These are phyloP conservation scores for Rhododendron kiyosumense DNA, from an alignment of 148 eudicot genomes.

Conservation along the genomic window DNA sequence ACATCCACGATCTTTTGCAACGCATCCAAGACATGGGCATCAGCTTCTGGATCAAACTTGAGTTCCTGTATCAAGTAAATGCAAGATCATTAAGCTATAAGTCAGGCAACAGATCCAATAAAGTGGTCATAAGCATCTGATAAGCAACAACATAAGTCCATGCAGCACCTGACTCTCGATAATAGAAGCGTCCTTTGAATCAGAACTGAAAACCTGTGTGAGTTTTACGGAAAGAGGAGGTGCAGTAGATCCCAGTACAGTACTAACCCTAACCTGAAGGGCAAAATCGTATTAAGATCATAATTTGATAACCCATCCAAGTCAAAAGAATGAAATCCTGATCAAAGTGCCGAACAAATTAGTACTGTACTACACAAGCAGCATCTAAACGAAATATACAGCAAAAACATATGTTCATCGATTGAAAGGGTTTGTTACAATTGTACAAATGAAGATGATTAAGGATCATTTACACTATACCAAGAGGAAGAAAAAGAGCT, in stretches of 20 bases:
- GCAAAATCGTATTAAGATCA: neutral
- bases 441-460: neutral
- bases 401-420: neutral
- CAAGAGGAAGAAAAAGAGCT: neutral
- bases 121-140: neutral
- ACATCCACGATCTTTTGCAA: constrained; percentile 62
- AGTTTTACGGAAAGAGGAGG: constrained; percentile 79
- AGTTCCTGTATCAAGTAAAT: constrained; percentile 54
- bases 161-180: constrained; percentile 64
- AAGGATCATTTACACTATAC: neutral
- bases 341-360: neutral
- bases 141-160: constrained; percentile 1
- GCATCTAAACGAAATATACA: neutral
- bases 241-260: constrained; percentile 73
- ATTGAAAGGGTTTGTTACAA: neutral
- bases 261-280: constrained; percentile 69
- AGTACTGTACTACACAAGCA: neutral
- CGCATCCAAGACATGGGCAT: constrained; percentile 61
- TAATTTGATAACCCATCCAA: neutral
- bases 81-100: constrained; percentile 6
- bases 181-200: constrained; percentile 62
- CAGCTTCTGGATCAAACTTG: constrained; percentile 53
- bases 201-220: constrained; percentile 55
- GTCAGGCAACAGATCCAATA: neutral
- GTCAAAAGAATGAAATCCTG: neutral